Conservation (phyloP, 768 basidiomycete species). For the Auricularia sp. region DNA sequence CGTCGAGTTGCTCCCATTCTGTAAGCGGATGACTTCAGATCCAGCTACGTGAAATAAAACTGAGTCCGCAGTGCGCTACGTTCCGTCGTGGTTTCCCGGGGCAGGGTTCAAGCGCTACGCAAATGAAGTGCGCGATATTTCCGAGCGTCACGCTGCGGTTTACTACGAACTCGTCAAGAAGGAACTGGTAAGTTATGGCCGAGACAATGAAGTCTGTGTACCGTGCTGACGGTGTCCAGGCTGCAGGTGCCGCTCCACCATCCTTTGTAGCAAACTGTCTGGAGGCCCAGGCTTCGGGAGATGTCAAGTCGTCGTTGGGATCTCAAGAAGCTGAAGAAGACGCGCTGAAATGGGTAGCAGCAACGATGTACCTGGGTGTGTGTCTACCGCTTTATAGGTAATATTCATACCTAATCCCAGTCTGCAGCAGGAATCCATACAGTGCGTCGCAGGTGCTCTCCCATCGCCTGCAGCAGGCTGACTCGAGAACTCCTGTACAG, state of each 20-base stretch:
- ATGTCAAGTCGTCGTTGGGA: not conserved
- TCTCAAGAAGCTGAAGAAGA: not conserved
- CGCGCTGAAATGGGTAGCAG: not conserved
- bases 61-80: slow-evolving; percentile 5
- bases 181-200: not conserved
- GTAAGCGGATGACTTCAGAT: not conserved
- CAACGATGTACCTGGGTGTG: not conserved
- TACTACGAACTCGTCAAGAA: slow-evolving; percentile 3
- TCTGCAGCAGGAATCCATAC: not conserved
- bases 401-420: not conserved
- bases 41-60: not conserved
- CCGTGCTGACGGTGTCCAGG: not conserved
- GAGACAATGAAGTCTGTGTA: not conserved
- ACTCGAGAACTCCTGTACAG: slow-evolving; percentile 4
- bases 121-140: not conserved
- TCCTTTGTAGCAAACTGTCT: not conserved
- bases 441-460: too few species aligned
- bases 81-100: slow-evolving; percentile 10
- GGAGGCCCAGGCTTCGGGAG: not conserved
- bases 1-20: not conserved
- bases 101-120: slow-evolving; percentile 6
- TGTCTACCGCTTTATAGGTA: not conserved
- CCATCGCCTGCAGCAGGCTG: not conserved
- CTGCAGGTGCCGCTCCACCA: not conserved
- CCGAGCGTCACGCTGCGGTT: not conserved